Evolutionary conservation across 495 filamentous ascomycete species (phyloP), one percentile per base, ranked within the genome.

Genomic region (Aspergillus homomorphus): DNA sequence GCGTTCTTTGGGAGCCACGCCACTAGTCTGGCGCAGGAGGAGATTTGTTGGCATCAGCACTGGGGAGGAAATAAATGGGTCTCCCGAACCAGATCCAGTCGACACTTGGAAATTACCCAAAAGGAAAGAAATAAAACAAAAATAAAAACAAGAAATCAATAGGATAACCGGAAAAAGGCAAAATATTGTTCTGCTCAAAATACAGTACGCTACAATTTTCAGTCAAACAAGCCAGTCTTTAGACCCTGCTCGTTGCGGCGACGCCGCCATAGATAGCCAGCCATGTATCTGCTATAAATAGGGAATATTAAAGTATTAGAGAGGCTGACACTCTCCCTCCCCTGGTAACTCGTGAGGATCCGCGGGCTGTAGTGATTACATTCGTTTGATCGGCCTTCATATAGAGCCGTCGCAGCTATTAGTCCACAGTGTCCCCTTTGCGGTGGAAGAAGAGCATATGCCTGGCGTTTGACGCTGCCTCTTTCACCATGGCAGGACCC

Each of bases 401-500:
- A 3, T 23, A 23, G 45, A 15, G 19, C 3, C 19, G 18, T 18
- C 20, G 20, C 28, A 18, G 24, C 30, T 51, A 51, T 30, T 26
- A 33, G 23, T 24, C 48, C 4, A 19, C 22, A 10, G 23, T 51
- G n/a, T 18, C 48, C 48, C 24, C 7, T 18, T 51, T 12, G n/a
- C 18, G 22, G 24, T 19, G 16, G 18, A 15, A 18, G 20, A 24
- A 51, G 48, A 16, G 16, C 30, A 6, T 10, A 56, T 50, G 54
- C 22, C 44, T 16, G 54, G 22, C 43, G 45, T 18, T 18, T 42
- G 19, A 48, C 45, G 23, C 38, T 5, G 18, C 49, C 14, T 20
- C 53, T 26, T 21, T 50, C 58, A 51, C 46, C 26, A 64, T 64
- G 62, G 58, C 33, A 14, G 33, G 58, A 12, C 33, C 46, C 6